Evolutionary conservation across 768 basidiomycete genomes (phyloP), one percentile per base, ranked within the genome.

Genomic region (Tricholomella constricta): DNA sequence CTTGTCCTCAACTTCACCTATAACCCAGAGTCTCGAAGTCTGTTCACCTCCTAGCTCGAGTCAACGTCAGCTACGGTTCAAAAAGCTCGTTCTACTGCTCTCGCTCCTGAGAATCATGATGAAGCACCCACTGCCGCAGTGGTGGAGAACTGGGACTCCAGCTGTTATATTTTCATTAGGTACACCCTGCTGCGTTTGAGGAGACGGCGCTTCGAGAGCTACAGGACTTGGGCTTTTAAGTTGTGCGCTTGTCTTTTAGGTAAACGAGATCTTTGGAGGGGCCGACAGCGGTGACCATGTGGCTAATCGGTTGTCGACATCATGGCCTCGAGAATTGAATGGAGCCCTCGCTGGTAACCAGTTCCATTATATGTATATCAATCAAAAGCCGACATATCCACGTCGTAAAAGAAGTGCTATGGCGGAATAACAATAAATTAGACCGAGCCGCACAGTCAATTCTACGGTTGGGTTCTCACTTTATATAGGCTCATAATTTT

Each of bases 401-500:
- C 78, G 51, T 77, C 80, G 55, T 77, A 81, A 61, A 86, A 80
- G 64, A 84, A 86, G 61, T 82, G 80, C 84, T 85, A 59, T 6
- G 38, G 26, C 31, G 54, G 37, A 42, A 45, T 42, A 46, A 48
- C 56, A 46, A 48, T 50, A 15, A 19, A 27, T 42, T 27, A 6
- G 20, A 32, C n/a, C 19, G 27, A 19, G 15, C 20, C 19, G 52
- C 4, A 31, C 20, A 31, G 10, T 32, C n/a, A n/a, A n/a, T n/a
- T n/a, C n/a, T n/a, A 54, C 52, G 17, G 22, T n/a, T 31, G 23
- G 52, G 35, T 17, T 5, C 69, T 31, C 50, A 90, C 91, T 77
- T 94, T 94, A 62, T 91, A 88, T 52, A 94, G 56, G 63, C 83
- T 89, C 96, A 98, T 98, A 36, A 94, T 83, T 66, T 98, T 97